These are phyloP conservation scores for Nyctanthes arbortristis DNA, from an alignment of 257 asterid species.

Conservation along the genomic window DNA sequence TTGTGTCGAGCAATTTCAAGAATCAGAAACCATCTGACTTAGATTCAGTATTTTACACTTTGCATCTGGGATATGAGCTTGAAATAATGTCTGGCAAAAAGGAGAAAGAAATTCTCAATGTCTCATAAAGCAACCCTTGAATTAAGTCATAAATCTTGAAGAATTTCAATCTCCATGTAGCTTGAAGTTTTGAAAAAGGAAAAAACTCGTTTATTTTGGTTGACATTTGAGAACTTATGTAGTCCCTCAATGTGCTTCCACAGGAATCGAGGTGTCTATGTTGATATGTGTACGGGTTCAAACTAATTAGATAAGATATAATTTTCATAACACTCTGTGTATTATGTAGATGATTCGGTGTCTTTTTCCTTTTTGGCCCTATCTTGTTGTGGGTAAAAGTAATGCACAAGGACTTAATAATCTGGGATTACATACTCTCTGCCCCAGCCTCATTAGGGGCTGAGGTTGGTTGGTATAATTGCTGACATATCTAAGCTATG, in stretches of 20 bases:
- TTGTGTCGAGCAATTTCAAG: neutral
- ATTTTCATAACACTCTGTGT: neutral
- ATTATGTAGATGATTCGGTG: neutral
- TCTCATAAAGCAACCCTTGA: neutral
- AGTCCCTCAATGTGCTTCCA: neutral
- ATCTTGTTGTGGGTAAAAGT: neutral
- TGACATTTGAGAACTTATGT: neutral
- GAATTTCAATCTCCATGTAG: neutral
- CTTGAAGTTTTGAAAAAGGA: too few species aligned
- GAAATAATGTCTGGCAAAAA: neutral
- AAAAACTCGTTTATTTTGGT: too few species aligned
- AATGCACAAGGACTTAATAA: conserved; percentile 14
- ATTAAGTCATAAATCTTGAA: neutral
- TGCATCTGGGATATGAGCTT: neutral
- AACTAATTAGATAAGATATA: neutral
- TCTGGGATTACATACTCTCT: conserved; percentile 8
- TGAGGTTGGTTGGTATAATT: conserved; percentile 6
- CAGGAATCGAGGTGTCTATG: neutral
- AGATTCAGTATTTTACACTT: neutral
- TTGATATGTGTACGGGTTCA: neutral
- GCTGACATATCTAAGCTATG: conserved; percentile 11
- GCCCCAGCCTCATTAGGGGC: conserved; percentile 2
- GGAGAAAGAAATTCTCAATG: neutral
- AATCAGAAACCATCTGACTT: neutral
- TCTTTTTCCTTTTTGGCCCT: neutral